Base-by-base conservation (phyloP, 306 rosid species). In the Dalbergia cochinchinensis region DNA sequence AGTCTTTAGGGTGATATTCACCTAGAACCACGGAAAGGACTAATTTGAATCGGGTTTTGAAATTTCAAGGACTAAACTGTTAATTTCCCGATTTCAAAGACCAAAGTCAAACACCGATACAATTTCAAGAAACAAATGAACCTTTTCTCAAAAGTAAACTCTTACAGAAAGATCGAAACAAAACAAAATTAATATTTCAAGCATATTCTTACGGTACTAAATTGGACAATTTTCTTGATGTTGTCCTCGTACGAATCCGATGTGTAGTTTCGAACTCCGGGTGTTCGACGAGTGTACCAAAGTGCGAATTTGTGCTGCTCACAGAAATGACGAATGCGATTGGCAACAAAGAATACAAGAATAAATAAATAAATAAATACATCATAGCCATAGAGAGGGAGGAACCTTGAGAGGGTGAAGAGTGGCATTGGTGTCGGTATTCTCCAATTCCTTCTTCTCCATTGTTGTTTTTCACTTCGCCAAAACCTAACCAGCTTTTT, bases 241-340 rank as follows among this genome's bases (percentile, higher is more conserved):
- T 91, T 92, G 87, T 94, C 97, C 86, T 94, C 97, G 7, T 94
- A 94, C 8, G 60, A 54, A 54, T 54, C 60, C 13, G 98, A 86
- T 44, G 94, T 76, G 73, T 91, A 93, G 41, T 78, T 92, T 26
- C 94, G 87, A 79, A 92, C 85, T 74, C 98, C 99, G 8, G 94
- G 99, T 41, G 95, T 86, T 41, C 98, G 92, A 10, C 99, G 99
- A 18, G 99, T 95, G 90, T 92, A 95, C 99, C 99, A 92, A 66
- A 92, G 87, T 33, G 89, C 91, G 83, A 95, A 90, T 61, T 92
- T 95, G 83, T 83, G 76, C 99, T 94, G 86, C 51, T 51, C 73
- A 74, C 5, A 51, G 13, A 81, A 83, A 80, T 51, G 16, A 70
- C 54, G 60, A 54, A 54, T 6, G 7, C 60, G 20, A 54, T 54